Evolutionary conservation across 345 rosid genomes (phyloP).

Genomic region (Sisymbrium irio): DNA sequence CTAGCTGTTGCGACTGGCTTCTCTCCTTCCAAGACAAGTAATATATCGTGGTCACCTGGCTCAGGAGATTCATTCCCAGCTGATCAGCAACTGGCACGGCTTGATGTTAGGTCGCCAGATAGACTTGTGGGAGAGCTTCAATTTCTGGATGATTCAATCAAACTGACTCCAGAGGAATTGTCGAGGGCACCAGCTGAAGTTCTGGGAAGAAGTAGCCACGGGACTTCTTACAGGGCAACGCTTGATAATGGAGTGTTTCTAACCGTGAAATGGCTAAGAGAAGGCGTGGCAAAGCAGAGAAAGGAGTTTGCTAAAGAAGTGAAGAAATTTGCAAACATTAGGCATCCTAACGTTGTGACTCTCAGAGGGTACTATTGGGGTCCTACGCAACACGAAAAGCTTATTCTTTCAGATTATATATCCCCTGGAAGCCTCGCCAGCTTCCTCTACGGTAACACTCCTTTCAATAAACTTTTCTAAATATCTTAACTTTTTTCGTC

Average conservation of each 20-base stretch:
- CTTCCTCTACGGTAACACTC: constrained; percentile 82
- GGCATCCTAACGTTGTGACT: constrained; percentile 97
- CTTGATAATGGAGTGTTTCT: constrained; percentile 80
- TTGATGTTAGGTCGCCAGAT: constrained; percentile 93
- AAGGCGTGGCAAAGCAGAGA: constrained; percentile 95
- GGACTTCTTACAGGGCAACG: constrained; percentile 93
- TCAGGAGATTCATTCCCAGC: constrained; percentile 90
- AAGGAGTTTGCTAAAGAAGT: constrained; percentile 98
- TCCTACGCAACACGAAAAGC: constrained; percentile 97
- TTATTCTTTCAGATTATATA: constrained; percentile 88
- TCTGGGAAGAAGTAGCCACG: constrained; percentile 96
- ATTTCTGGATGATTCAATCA: constrained; percentile 87
- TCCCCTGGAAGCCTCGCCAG: constrained; percentile 96
- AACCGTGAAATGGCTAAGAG: constrained; percentile 97
- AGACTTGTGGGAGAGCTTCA: constrained; percentile 83
- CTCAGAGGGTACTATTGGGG: constrained; percentile 99
- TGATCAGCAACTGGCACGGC: constrained; percentile 68
- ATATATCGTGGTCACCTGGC: constrained; percentile 85
- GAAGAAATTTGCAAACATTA: constrained; percentile 84
- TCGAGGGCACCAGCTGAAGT: constrained; percentile 98
- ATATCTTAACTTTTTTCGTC: background rate
- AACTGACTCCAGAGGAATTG: constrained; percentile 87
- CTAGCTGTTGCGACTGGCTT: constrained; percentile 56
- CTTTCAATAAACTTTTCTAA: background rate
- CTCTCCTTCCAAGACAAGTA: constrained; percentile 88